Conservation (phyloP, 148 eudicot species). For the Camellia granthamiana region DNA sequence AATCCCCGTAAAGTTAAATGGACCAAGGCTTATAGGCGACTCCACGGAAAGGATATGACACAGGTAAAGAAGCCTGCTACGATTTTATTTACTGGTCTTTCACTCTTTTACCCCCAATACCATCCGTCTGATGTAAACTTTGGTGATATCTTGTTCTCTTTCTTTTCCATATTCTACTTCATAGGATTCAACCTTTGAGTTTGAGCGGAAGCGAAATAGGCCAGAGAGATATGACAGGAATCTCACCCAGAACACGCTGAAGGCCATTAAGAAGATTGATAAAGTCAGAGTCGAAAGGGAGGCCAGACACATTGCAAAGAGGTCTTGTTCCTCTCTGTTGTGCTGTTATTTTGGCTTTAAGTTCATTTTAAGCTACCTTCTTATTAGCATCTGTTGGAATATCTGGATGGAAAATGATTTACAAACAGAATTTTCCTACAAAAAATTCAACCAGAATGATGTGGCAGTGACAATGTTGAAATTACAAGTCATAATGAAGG, state of each 20-base stretch:
- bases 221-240: constrained; percentile 94
- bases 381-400: background rate
- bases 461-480: too few relatives aligned
- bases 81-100: background rate
- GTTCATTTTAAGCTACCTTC: background rate
- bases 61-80: constrained; percentile 44
- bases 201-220: constrained; percentile 93
- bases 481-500: too few relatives aligned
- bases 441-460: too few relatives aligned
- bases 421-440: too few relatives aligned
- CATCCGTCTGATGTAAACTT: background rate
- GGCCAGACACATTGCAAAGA: constrained; percentile 39
- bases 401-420: background rate
- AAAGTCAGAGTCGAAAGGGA: constrained; percentile 52
- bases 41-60: constrained; percentile 98
- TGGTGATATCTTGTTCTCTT: background rate
- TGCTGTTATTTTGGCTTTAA: background rate
- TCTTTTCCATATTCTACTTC: background rate
- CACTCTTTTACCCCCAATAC: background rate
- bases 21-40: constrained; percentile 87
- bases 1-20: constrained; percentile 95
- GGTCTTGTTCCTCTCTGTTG: constrained; percentile 34
- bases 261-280: constrained; percentile 66
- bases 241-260: constrained; percentile 53
- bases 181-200: constrained; percentile 91